phyloP scores from a whole-genome alignment of 805 yeast genomes.

The Kodamaea neixiangensis region DNA sequence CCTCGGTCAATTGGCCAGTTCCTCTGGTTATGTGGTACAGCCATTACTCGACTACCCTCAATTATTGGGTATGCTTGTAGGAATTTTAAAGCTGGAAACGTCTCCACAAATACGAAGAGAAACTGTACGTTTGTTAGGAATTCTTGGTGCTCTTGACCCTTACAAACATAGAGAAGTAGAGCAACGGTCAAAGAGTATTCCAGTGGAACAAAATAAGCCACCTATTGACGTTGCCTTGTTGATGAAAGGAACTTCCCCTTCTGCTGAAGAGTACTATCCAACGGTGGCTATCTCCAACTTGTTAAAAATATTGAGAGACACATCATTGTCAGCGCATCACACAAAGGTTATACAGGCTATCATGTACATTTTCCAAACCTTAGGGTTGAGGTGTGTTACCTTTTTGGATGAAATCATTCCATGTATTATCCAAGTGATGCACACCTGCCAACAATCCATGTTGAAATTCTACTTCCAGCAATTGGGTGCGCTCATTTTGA shows the following conservation, averaged over 20 bases:
- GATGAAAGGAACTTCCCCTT: conserved; percentile 93
- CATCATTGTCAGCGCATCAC: conserved; percentile 82
- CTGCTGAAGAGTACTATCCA: conserved; percentile 90
- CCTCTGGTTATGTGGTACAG: conserved; percentile 93
- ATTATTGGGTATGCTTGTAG: conserved; percentile 75
- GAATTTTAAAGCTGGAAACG: conserved; percentile 78
- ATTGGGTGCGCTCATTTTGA: conserved; percentile 71
- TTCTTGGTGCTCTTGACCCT: conserved; percentile 95
- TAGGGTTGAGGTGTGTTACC: conserved; percentile 88
- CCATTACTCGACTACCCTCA: conserved; percentile 93
- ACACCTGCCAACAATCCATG: conserved; percentile 73
- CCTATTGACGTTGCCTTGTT: conserved; percentile 86
- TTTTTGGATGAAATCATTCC: conserved; percentile 86
- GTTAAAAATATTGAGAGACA: conserved; percentile 81
- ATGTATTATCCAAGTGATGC: conserved; percentile 83
- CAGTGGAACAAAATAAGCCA: conserved; percentile 81
- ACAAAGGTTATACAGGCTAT: conserved; percentile 93
- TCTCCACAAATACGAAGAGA: conserved; percentile 78
- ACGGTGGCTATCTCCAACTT: conserved; percentile 89
- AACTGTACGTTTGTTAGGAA: conserved; percentile 86
- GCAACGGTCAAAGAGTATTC: conserved; percentile 54
- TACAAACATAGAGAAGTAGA: conserved; percentile 93
- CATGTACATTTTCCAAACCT: conserved; percentile 83
- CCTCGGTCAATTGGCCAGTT: conserved; percentile 83
- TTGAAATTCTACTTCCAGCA: conserved; percentile 89